Percentiles rank a stretch among this genome's conserved stretches.
Evolutionary conservation across 2,329 filamentous ascomycete species (phyloP).

Genomic region (Sporothrix pseudoabietina): DNA sequence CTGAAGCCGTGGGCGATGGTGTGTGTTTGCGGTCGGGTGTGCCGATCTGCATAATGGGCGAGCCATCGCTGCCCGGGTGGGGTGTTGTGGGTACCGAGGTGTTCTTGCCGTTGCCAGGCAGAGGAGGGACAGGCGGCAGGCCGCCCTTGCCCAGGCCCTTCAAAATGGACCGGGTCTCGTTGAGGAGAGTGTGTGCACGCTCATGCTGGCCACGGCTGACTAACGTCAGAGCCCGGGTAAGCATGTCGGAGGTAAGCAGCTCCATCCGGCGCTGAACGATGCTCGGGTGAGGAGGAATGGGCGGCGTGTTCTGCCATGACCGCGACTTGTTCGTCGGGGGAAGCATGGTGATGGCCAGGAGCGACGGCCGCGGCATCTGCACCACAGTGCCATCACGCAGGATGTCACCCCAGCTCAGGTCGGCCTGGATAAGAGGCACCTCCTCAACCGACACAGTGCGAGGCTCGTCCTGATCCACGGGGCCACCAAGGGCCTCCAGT

Average conservation of each 20-base stretch:
- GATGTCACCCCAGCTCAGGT: conserved; percentile 91
- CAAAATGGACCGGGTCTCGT: conserved; percentile 90
- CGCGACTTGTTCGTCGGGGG: conserved; percentile 68
- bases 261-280: conserved; percentile 98
- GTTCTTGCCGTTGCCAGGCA: conserved; percentile 45
- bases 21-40: conserved; percentile 60
- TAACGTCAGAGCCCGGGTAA: conserved; percentile 86
- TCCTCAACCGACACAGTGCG: conserved; percentile 87
- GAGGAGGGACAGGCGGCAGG: conserved; percentile 80
- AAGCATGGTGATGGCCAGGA: conserved; percentile 94
- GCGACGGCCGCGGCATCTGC: conserved; percentile 83
- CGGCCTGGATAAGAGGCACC: conserved; percentile 90
- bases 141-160: conserved; percentile 96
- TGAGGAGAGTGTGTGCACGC: conserved; percentile 85
- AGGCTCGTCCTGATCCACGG: conserved; percentile 82
- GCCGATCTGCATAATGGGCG: conserved; percentile 46
- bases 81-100: conserved; percentile 53
- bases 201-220: conserved; percentile 92
- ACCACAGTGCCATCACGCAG: conserved; percentile 83
- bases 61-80: conserved; percentile 50
- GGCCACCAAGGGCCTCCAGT: conserved; percentile 86
- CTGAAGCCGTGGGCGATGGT: conserved; percentile 57
- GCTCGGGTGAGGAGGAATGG: conserved; percentile 91
- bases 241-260: conserved; percentile 95
- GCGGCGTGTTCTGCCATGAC: conserved; percentile 67